Evolutionary conservation across 768 basidiomycete genomes (phyloP).

Genomic region (Sistotremastrum suecicum): DNA sequence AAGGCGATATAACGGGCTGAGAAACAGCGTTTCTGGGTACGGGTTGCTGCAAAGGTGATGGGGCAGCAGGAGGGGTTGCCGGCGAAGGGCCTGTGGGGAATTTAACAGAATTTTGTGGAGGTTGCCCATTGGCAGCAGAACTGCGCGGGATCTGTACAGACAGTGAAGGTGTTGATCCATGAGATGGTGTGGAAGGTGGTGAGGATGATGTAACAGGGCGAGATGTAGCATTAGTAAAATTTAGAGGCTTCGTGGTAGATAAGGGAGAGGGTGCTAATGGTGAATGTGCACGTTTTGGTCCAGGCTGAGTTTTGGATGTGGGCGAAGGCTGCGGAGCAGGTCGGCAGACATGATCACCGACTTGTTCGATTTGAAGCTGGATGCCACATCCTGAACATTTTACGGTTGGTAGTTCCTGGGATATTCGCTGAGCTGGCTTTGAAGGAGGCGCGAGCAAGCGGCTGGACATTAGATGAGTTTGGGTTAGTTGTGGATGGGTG

Average conservation of each 20-base stretch:
- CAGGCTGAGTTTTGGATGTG: conserved; percentile 17
- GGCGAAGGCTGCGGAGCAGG: conserved; percentile 26
- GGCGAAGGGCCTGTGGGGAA: conserved; percentile 2
- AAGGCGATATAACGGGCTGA: conserved; percentile 8
- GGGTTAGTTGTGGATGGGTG: no score
- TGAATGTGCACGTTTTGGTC: conserved; percentile 27
- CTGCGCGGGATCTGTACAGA: background rate
- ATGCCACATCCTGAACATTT: conserved; percentile 71
- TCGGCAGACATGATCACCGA: conserved; percentile 68
- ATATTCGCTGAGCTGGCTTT: conserved; percentile 31
- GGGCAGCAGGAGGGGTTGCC: conserved; percentile 3
- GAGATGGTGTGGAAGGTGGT: conserved; percentile 9
- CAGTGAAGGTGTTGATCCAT: conserved; percentile 10
- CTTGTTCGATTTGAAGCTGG: conserved; percentile 55
- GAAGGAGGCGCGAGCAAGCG: conserved; percentile 13
- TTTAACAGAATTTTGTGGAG: conserved; percentile 13
- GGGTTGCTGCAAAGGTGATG: conserved; percentile 1
- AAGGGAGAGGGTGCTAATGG: conserved; percentile 34
- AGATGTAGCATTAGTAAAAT: conserved; percentile 7
- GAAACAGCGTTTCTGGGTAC: conserved; percentile 13
- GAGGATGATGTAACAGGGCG: conserved; percentile 7
- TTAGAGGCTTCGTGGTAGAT: conserved; percentile 34
- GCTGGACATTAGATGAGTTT: background rate
- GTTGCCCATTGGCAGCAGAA: conserved; percentile 9
- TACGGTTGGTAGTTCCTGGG: conserved; percentile 65